Evolutionary conservation across 257 asterid species (phyloP).

Genomic region (Petunia axillaris): DNA sequence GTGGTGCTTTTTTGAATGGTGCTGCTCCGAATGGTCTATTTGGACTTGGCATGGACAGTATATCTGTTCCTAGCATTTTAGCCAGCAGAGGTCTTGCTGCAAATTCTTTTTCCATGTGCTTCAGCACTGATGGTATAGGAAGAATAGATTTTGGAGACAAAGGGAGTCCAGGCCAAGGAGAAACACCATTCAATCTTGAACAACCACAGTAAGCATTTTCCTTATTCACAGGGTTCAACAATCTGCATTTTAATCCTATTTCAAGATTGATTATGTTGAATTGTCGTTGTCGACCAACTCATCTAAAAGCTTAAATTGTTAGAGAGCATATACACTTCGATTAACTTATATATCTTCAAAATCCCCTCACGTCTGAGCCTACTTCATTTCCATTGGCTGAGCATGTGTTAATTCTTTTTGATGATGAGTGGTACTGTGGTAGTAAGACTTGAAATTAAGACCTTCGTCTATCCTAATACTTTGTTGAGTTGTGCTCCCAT

Average conservation of each 20-base stretch:
- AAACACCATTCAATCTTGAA: constrained; percentile 66
- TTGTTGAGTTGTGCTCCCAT: too few relatives aligned
- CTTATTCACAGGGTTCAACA: neutral
- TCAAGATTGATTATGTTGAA: neutral
- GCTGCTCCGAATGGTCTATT: constrained; percentile 92
- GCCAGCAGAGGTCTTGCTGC: constrained; percentile 74
- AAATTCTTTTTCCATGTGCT: constrained; percentile 94
- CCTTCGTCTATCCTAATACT: too few relatives aligned
- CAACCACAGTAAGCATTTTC: constrained; percentile 55
- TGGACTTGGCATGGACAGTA: constrained; percentile 76
- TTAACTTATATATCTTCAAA: too few relatives aligned
- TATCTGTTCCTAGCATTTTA: constrained; percentile 79
- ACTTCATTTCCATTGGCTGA: too few relatives aligned
- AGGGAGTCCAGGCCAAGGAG: constrained; percentile 62
- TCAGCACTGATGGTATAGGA: constrained; percentile 75
- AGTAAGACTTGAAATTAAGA: too few relatives aligned
- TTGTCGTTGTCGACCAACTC: too few relatives aligned
- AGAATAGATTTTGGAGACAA: constrained; percentile 88
- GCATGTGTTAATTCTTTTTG: too few relatives aligned
- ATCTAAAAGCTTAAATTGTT: too few relatives aligned
- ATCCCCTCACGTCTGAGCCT: too few relatives aligned
- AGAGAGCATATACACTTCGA: too few relatives aligned
- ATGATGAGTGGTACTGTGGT: too few relatives aligned
- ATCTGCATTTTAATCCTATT: constrained; percentile 7
- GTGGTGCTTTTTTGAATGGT: constrained; percentile 78